These are phyloP conservation scores for Cyphellophora europaea DNA, from an alignment of 2,329 filamentous ascomycete species.

Conservation along the genomic window DNA sequence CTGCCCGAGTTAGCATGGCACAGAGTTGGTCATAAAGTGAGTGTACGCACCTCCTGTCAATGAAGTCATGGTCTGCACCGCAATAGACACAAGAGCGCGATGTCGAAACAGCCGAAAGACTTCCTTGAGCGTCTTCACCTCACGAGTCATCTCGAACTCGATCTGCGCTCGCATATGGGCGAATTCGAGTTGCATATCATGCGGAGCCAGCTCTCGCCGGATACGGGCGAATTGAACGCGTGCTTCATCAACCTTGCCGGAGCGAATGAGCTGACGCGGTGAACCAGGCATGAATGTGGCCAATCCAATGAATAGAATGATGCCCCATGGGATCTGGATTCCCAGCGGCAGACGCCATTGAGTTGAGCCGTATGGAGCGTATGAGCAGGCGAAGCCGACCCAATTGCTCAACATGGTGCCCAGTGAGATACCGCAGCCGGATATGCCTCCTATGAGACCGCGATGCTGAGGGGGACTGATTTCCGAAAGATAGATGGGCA, in stretches of 20 bases:
- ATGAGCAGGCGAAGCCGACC: conserved; percentile 61
- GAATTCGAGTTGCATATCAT: conserved; percentile 68
- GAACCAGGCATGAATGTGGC: conserved; percentile 74
- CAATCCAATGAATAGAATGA: conserved; percentile 63
- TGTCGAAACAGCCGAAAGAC: conserved; percentile 55
- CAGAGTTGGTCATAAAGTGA: too few species aligned
- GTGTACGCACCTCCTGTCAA: too few species aligned
- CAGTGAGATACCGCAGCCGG: conserved; percentile 75
- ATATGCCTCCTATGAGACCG: conserved; percentile 67
- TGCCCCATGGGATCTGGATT: conserved; percentile 70
- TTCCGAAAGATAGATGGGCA: conserved; percentile 17
- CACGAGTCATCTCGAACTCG: conserved; percentile 63
- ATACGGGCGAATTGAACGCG: conserved; percentile 54
- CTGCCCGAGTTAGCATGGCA: too few species aligned
- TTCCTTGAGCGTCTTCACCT: conserved; percentile 43
- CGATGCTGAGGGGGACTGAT: conserved; percentile 52
- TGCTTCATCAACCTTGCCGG: conserved; percentile 58
- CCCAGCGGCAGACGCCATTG: conserved; percentile 74
- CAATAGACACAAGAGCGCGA: conserved; percentile 57
- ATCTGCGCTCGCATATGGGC: conserved; percentile 82
- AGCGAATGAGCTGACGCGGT: conserved; percentile 76
- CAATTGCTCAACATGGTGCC: conserved; percentile 66
- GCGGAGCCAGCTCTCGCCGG: conserved; percentile 66
- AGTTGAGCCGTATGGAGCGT: conserved; percentile 52
- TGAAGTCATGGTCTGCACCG: conserved; percentile 73